These are phyloP conservation scores for Phallus indusiatus DNA, from an alignment of 768 basidiomycete genomes.

Conservation along the genomic window DNA sequence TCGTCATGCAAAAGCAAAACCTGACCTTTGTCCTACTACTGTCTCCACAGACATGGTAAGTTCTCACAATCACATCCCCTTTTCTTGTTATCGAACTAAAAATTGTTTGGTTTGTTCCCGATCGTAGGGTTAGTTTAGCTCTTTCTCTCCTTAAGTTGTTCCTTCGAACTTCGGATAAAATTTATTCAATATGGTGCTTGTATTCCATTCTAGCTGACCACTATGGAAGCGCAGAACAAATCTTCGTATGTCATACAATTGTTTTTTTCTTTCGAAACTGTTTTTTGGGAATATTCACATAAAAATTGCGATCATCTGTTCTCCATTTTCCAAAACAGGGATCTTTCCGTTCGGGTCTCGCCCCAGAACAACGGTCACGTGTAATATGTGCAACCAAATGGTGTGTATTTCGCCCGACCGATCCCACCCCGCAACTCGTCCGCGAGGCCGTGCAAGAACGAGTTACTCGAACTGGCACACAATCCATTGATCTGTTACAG, in stretches of 20 bases:
- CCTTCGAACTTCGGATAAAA: slow-evolving; percentile 4
- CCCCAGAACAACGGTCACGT: slow-evolving; percentile 22
- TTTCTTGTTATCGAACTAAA: too few relatives aligned
- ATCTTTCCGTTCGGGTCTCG: slow-evolving; percentile 45
- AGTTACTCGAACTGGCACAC: slow-evolving; percentile 53
- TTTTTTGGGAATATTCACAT: slow-evolving; percentile 6
- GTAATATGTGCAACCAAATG: slow-evolving; percentile 78
- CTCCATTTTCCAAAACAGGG: slow-evolving; percentile 37
- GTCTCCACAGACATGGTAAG: slow-evolving; percentile 45
- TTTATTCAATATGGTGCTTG: not conserved
- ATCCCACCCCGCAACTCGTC: slow-evolving; percentile 45
- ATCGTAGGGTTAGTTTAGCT: not conserved
- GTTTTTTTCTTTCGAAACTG: not conserved
- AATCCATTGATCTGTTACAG: slow-evolving; percentile 62
- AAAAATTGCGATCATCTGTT: slow-evolving; percentile 6
- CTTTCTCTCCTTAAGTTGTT: too few relatives aligned
- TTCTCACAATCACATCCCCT: not conserved
- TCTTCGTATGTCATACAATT: slow-evolving; percentile 46
- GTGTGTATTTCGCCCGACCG: slow-evolving; percentile 60
- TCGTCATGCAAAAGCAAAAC: slow-evolving; percentile 44
- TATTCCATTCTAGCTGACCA: slow-evolving; percentile 54
- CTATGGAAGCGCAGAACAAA: slow-evolving; percentile 75
- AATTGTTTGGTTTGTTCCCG: too few relatives aligned
- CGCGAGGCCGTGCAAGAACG: slow-evolving; percentile 60
- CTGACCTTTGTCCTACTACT: not conserved